These are phyloP conservation scores for Candida wancherniae DNA, from an alignment of 805 yeast species.

Conservation along the genomic window DNA sequence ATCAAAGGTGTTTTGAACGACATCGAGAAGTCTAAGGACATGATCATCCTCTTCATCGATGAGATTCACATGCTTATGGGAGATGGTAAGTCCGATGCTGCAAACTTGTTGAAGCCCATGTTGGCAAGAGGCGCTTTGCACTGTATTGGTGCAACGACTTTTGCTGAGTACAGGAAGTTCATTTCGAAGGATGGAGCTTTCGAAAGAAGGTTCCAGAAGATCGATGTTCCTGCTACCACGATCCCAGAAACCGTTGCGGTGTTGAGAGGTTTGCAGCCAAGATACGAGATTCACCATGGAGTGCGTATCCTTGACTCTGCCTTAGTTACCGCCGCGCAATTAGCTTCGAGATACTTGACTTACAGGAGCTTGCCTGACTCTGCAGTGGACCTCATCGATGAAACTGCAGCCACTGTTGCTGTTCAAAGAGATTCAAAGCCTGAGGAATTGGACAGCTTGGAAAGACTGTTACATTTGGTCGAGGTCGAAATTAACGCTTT, in stretches of 20 bases:
- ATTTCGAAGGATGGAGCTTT: slow-evolving; percentile 97
- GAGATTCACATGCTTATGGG: slow-evolving; percentile 99
- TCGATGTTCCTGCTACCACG: slow-evolving; percentile 93
- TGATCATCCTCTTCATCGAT: slow-evolving; percentile 90
- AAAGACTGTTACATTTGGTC: slow-evolving; percentile 83
- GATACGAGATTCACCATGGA: slow-evolving; percentile 96
- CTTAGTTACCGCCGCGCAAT: slow-evolving; percentile 86
- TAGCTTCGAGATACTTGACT: slow-evolving; percentile 91
- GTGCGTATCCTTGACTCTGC: slow-evolving; percentile 95
- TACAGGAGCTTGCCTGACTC: slow-evolving; percentile 96
- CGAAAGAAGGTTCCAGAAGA: slow-evolving; percentile 96
- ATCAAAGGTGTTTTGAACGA: slow-evolving; percentile 94
- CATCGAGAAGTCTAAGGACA: slow-evolving; percentile 78
- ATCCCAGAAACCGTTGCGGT: slow-evolving; percentile 92
- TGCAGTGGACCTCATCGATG: slow-evolving; percentile 94
- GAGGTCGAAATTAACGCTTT: slow-evolving; percentile 96
- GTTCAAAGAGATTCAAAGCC: slow-evolving; percentile 98
- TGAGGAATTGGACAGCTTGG: slow-evolving; percentile 89
- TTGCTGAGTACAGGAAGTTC: slow-evolving; percentile 86
- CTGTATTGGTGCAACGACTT: slow-evolving; percentile 98
- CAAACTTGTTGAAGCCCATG: slow-evolving; percentile 94
- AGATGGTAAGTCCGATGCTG: slow-evolving; percentile 96
- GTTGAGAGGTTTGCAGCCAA: slow-evolving; percentile 90
- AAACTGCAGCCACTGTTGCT: slow-evolving; percentile 93
- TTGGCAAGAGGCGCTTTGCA: slow-evolving; percentile 94